These are phyloP conservation scores for Suillus luteus DNA, from an alignment of 768 basidiomycete species.

Conservation along the genomic window DNA sequence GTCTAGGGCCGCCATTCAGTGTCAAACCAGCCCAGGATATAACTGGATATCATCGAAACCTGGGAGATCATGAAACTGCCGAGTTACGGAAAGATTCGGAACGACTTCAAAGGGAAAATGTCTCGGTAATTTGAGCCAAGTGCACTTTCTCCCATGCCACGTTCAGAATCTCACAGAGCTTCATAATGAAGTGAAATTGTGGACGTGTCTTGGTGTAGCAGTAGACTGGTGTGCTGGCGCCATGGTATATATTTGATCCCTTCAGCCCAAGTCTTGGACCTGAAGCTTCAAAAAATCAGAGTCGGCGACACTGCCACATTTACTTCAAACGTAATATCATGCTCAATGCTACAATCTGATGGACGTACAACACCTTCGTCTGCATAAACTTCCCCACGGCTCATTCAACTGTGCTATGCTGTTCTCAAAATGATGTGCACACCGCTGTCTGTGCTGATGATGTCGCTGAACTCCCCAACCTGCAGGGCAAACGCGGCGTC, in stretches of 20 bases:
- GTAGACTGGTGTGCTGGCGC: background rate
- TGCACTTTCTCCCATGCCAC: background rate
- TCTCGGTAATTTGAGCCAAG: background rate
- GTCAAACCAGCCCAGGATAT: background rate
- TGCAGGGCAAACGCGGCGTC: slow-evolving; percentile 76
- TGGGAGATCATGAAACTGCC: background rate
- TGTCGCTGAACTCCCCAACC: slow-evolving; percentile 75
- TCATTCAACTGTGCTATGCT: slow-evolving; percentile 40
- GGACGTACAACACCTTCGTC: slow-evolving; percentile 4
- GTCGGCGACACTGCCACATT: background rate
- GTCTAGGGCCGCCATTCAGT: background rate
- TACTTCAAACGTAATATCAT: background rate
- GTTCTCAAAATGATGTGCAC: slow-evolving; percentile 93
- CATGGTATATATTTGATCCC: background rate
- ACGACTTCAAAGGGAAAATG: background rate
- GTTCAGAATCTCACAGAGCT: background rate
- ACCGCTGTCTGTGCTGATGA: slow-evolving; percentile 90
- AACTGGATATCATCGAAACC: too few species aligned
- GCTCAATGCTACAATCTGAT: slow-evolving; percentile 6
- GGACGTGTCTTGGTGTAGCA: background rate
- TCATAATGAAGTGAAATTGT: background rate
- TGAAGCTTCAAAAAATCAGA: background rate
- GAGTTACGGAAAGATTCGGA: background rate
- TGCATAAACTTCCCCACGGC: slow-evolving; percentile 1
- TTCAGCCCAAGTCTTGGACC: background rate